Evolutionary conservation across 1,139 yeast genomes (phyloP), one percentile per base, ranked within the genome.

Genomic region (Blastobotrys apis): DNA sequence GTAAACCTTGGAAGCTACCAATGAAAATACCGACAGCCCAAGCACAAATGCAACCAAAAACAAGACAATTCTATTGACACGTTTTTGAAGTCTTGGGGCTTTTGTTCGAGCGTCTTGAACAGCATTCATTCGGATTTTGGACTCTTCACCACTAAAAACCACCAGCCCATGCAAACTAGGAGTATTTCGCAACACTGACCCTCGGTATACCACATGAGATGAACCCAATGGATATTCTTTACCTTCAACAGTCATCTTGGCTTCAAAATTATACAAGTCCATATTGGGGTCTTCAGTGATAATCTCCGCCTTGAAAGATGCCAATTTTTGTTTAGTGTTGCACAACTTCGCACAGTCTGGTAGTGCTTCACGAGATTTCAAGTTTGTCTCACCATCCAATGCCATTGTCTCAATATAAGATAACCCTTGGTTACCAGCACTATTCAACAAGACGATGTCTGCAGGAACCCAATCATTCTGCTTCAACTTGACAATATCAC

Each of bases 351-450:
- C 72, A 5, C 86, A 52, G 47, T 81, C 85, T 1, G 75, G 69
- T 49, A 83, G 83, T 0, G 96, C 86, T 20, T 68, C 68, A 55
- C 78, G 80, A 4, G 85, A 73, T 63, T 92, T 92, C 50, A 92
- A 70, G 58, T 88, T 90, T 0, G 97, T 92, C 64, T 92, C 98
- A 41, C 99, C 99, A 64, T 92, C 98, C 39, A 92, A 71, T 0
- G 96, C 98, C 92, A 92, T 90, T 0, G 99, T 92, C 64, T 92
- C 99, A 20, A 90, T 80, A 55, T 79, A 86, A 1, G 94, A 83
- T 53, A 82, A 85, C 46, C 82, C 84, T 47, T 79, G 77, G 30
- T 77, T 77, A 10, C 79, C 80, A 40, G 78, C 77, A 2, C 92
- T 77, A 1, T 86, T 74, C 36, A 94, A 62, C 9, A 92, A 57